A percentile compares a stretch with the other conserved stretches of the same genome.
Conservation (phyloP, 768 basidiomycete species). For the Mycena amicta region DNA sequence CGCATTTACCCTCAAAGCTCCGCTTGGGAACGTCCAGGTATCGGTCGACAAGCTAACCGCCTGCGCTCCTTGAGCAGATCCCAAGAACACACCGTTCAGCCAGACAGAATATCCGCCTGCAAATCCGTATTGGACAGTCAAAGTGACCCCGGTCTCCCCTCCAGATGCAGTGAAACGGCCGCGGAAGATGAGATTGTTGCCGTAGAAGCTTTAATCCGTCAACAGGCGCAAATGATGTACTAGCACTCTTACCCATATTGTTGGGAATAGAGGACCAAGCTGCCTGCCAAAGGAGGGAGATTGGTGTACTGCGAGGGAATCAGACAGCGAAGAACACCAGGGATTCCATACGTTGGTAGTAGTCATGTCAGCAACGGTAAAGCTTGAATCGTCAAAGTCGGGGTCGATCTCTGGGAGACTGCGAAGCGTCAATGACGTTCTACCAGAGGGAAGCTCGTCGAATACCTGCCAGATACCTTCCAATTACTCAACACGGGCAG, state of each 20-base stretch:
- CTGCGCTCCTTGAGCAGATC: slow-evolving; percentile 47
- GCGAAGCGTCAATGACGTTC: slow-evolving; percentile 8
- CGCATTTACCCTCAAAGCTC: slow-evolving; percentile 34
- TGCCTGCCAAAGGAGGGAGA: slow-evolving; percentile 45
- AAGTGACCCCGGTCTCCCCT: slow-evolving; percentile 45
- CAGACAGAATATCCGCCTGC: slow-evolving; percentile 57
- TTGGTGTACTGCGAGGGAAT: slow-evolving; percentile 48
- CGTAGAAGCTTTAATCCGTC: slow-evolving; percentile 47
- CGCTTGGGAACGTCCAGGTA: slow-evolving; percentile 43
- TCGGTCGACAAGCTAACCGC: slow-evolving; percentile 46
- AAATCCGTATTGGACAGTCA: slow-evolving; percentile 51
- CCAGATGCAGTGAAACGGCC: slow-evolving; percentile 56
- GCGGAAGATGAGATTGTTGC: slow-evolving; percentile 53
- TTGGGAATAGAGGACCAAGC: slow-evolving; percentile 50
- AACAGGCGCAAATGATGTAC: slow-evolving; percentile 2
- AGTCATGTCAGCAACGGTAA: slow-evolving; percentile 44
- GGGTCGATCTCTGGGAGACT: slow-evolving; percentile 53
- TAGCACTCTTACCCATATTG: slow-evolving; percentile 49
- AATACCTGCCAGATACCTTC: slow-evolving; percentile 50
- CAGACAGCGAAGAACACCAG: background rate
- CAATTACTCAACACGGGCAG: slow-evolving; percentile 44
- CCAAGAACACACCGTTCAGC: slow-evolving; percentile 52
- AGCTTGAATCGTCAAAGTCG: slow-evolving; percentile 51
- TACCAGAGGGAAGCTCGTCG: background rate
- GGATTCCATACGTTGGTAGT: slow-evolving; percentile 42